Conservation (phyloP, 352 stramenopile genomes). For the Discostella stelligera region DNA sequence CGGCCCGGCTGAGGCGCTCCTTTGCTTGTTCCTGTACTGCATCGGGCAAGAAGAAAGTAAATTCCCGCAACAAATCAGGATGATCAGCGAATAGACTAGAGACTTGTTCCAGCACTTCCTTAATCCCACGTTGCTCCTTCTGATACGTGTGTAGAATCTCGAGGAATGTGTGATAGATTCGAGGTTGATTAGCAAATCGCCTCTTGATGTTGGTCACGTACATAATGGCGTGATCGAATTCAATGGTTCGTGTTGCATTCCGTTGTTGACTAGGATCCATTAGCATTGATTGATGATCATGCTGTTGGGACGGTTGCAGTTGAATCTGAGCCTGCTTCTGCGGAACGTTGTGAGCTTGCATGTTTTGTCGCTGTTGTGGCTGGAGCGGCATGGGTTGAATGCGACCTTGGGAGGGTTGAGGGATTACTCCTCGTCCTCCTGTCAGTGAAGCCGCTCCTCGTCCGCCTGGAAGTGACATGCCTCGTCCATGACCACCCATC, state of each 20-base stretch:
- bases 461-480: constrained; percentile 13
- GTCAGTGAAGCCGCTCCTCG: constrained; percentile 16
- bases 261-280: constrained; percentile 9
- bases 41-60: constrained; percentile 99
- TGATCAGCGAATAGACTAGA: constrained; percentile 98
- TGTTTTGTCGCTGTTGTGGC: constrained; percentile 11
- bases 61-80: constrained; percentile 97
- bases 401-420: constrained; percentile 28
- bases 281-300: constrained; percentile 16
- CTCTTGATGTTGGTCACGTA: constrained; percentile 99
- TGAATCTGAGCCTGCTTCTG: constrained; percentile 21
- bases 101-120: constrained; percentile 91
- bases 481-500: constrained; percentile 11
- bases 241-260: constrained; percentile 74
- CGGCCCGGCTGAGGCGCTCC: constrained; percentile 92
- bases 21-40: constrained; percentile 95
- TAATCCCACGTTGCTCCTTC: constrained; percentile 99
- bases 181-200: constrained; percentile 93
- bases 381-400: constrained; percentile 16
- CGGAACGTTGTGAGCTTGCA: constrained; percentile 1
- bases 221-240: constrained; percentile 99
- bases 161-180: constrained; percentile 98
- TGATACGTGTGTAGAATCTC: constrained; percentile 99
- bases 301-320: constrained; percentile 10
- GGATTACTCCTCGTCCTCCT: constrained; percentile 31